Conservation (phyloP, 225 moss, liverwort and hornwort species). For the Anthoceros angustus region DNA sequence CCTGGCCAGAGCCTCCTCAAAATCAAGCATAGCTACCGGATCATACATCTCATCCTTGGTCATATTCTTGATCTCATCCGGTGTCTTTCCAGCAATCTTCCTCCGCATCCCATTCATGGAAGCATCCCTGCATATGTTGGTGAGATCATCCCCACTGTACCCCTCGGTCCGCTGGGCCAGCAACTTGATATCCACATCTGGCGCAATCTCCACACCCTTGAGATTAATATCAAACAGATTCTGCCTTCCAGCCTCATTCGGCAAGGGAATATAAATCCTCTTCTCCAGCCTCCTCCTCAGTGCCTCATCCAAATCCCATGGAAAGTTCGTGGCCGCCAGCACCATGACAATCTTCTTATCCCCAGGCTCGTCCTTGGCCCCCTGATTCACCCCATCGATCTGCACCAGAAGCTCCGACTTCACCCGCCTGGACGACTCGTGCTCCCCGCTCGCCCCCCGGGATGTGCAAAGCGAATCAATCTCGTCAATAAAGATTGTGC, state of each 20-base stretch:
- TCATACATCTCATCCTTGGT: slow-evolving; percentile 99
- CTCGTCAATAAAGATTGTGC: slow-evolving; percentile 99
- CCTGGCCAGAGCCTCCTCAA: slow-evolving; percentile 84
- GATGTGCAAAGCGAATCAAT: slow-evolving; percentile 99
- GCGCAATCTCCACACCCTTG: slow-evolving; percentile 72
- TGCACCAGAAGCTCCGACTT: slow-evolving; percentile 98
- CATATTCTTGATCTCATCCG: slow-evolving; percentile 97
- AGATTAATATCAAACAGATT: slow-evolving; percentile 58
- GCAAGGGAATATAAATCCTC: slow-evolving; percentile 52
- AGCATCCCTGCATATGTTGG: slow-evolving; percentile 96
- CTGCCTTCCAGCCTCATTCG: slow-evolving; percentile 45
- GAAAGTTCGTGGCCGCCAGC: slow-evolving; percentile 96
- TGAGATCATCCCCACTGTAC: slow-evolving; percentile 97
- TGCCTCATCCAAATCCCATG: slow-evolving; percentile 99
- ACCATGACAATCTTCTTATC: slow-evolving; percentile 99
- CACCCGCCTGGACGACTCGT: slow-evolving; percentile 95
- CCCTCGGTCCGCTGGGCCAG: slow-evolving; percentile 89
- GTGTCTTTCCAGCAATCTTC: slow-evolving; percentile 94
- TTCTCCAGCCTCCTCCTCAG: slow-evolving; percentile 66
- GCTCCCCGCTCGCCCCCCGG: slow-evolving; percentile 91
- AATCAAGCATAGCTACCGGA: slow-evolving; percentile 92
- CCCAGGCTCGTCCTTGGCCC: slow-evolving; percentile 54
- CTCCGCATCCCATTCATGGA: slow-evolving; percentile 99
- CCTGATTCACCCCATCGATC: slow-evolving; percentile 95
- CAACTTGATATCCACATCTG: slow-evolving; percentile 77